Conservation (phyloP, 495 filamentous ascomycete species). For the Penicillium chermesinum region DNA sequence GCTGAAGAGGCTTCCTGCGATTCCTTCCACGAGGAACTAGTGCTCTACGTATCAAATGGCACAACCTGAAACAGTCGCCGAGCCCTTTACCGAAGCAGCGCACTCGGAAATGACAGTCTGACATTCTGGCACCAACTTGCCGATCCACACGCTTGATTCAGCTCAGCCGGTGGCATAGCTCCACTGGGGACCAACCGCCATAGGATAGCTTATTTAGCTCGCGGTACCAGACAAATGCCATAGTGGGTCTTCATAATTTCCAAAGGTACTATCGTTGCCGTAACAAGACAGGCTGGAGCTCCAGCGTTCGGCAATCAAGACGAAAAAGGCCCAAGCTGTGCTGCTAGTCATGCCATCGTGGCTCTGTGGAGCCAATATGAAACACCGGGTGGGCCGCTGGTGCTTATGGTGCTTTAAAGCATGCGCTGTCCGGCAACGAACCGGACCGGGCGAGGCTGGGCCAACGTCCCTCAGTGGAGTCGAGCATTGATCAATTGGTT, state of each 20-base stretch:
- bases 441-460: not conserved
- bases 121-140: not conserved
- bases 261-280: not conserved
- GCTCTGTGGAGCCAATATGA: conserved; percentile 66
- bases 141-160: not conserved
- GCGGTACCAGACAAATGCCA: not conserved
- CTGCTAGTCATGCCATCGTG: conserved; percentile 53
- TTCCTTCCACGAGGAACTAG: no score
- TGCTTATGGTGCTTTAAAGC: conserved; percentile 1
- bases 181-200: not conserved
- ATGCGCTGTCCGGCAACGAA: conserved; percentile 1
- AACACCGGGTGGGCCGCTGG: conserved; percentile 5
- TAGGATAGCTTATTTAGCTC: not conserved
- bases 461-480: conserved; percentile 3
- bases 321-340: conserved; percentile 59
- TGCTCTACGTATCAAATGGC: no score
- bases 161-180: not conserved
- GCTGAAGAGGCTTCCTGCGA: no score
- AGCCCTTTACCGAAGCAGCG: not conserved
- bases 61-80: no score
- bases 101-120: not conserved
- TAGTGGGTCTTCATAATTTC: conserved; percentile 1
- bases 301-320: conserved; percentile 1
- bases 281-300: not conserved
- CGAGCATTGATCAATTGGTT: not conserved